phyloP scores from a whole-genome alignment of 2,329 filamentous ascomycete genomes.

The Aureobasidium sp. region DNA sequence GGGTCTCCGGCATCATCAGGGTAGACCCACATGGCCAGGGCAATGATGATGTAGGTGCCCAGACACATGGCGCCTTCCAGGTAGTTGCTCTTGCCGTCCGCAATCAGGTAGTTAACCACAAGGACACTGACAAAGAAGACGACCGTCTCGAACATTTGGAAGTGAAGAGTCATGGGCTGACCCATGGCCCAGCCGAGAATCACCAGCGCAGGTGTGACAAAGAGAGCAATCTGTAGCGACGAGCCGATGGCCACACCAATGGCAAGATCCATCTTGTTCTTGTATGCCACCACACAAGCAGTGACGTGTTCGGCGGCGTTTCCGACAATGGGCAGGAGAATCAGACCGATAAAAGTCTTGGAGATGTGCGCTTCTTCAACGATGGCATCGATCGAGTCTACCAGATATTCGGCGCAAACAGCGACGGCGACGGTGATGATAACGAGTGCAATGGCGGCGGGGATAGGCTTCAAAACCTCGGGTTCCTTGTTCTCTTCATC shows the following conservation, averaged over 20 bases:
- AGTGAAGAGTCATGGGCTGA: slow-evolving; percentile 61
- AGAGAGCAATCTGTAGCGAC: slow-evolving; percentile 55
- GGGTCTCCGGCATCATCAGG: slow-evolving; percentile 42
- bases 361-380: slow-evolving; percentile 46
- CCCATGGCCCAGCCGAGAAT: slow-evolving; percentile 51
- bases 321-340: slow-evolving; percentile 54
- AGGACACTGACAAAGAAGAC: slow-evolving; percentile 77
- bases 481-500: slow-evolving; percentile 23
- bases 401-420: slow-evolving; percentile 48
- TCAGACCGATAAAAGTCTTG: slow-evolving; percentile 52
- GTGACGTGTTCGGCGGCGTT: slow-evolving; percentile 62
- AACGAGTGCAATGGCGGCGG: slow-evolving; percentile 41
- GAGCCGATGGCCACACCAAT: slow-evolving; percentile 61
- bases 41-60: slow-evolving; percentile 53
- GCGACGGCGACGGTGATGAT: slow-evolving; percentile 44
- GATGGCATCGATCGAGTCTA: slow-evolving; percentile 49
- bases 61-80: slow-evolving; percentile 65
- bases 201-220: slow-evolving; percentile 52
- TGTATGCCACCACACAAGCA: slow-evolving; percentile 54
- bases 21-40: slow-evolving; percentile 54
- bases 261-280: slow-evolving; percentile 62
- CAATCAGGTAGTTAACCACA: slow-evolving; percentile 80
- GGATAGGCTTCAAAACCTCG: slow-evolving; percentile 39
- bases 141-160: slow-evolving; percentile 82
- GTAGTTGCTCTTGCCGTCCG: slow-evolving; percentile 81